Base-by-base conservation (phyloP, 805 yeast species). In the Tetrapisispora nanseiensis region DNA sequence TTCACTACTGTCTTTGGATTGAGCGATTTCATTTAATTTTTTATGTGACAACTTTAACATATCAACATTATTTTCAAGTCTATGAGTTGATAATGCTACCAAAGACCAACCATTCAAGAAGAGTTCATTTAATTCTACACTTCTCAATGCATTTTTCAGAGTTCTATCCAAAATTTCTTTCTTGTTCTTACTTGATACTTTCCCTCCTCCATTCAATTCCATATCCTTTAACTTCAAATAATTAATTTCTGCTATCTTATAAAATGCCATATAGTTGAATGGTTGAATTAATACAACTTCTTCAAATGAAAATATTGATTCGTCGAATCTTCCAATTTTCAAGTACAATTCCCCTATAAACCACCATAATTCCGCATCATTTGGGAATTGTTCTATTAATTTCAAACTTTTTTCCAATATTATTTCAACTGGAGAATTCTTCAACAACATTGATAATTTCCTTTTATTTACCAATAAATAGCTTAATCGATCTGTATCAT, bases 71-170 rank as follows among this genome's bases (percentile, higher is more conserved):
- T 49, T 49, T 21, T 47, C 49, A 28, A 65, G 32, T 40, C 57
- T 56, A 26, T 51, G 42, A 4, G 68, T 46, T 3, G 74, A 58
- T 10, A 70, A 52, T 33, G 67, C 69, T 2, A 84, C 62, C 1
- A 90, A 89, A 27, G 74, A 59, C 95, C 95, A 89, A 13, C 86
- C 82, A 49, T 86, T 71, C 18, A 74, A 62, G 57, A 76, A 82
- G 26, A 69, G 66, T 35, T 81, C 82, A 52, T 86, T 79, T 30
- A 89, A 67, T 60, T 92, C 97, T 6, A 86, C 78, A 8, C 87
- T 65, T 49, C 94, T 74, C 41, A 81, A 63, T 49, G 75, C 82
- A 54, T 76, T 72, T 51, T 78, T 67, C 12, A 63, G 61, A 38
- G 65, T 43, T 11, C 44, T 39, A 22, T 54, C 45, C 36, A 58